Evolutionary conservation across 495 filamentous ascomycete genomes (phyloP).

Genomic region (Penicillium waksmanii): DNA sequence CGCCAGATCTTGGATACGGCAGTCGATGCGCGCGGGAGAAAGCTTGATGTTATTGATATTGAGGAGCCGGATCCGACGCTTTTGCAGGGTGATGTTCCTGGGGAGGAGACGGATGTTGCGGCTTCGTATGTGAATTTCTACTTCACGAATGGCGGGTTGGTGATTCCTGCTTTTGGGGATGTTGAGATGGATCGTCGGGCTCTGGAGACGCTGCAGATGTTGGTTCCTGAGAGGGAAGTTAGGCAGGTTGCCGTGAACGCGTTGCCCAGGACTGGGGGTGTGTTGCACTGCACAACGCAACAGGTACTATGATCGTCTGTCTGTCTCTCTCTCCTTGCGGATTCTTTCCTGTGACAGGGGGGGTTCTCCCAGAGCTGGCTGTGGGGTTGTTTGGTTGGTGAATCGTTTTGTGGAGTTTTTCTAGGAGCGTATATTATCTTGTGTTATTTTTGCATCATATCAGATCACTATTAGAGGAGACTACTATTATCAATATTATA

Average conservation of each 20-base stretch:
- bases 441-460: not conserved
- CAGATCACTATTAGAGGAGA: too few species aligned
- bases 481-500: too few species aligned
- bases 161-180: constrained; percentile 43
- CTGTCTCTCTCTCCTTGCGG: not conserved
- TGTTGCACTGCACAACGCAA: constrained; percentile 41
- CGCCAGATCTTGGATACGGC: constrained; percentile 22
- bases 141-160: constrained; percentile 38
- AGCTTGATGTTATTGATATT: constrained; percentile 32
- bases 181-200: constrained; percentile 26
- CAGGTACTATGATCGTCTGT: constrained; percentile 28
- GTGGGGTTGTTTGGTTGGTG: not conserved
- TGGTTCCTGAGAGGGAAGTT: constrained; percentile 33
- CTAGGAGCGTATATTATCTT: not conserved
- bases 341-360: too few species aligned
- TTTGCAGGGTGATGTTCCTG: constrained; percentile 21
- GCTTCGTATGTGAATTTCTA: constrained; percentile 45
- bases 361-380: not conserved
- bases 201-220: constrained; percentile 25
- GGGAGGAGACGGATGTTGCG: constrained; percentile 30
- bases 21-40: constrained; percentile 33
- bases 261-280: constrained; percentile 35
- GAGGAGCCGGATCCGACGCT: constrained; percentile 36
- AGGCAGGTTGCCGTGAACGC: constrained; percentile 32
- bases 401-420: not conserved